Conservation (phyloP, 176 grass and related monocot species). For the Carex littledalei region DNA sequence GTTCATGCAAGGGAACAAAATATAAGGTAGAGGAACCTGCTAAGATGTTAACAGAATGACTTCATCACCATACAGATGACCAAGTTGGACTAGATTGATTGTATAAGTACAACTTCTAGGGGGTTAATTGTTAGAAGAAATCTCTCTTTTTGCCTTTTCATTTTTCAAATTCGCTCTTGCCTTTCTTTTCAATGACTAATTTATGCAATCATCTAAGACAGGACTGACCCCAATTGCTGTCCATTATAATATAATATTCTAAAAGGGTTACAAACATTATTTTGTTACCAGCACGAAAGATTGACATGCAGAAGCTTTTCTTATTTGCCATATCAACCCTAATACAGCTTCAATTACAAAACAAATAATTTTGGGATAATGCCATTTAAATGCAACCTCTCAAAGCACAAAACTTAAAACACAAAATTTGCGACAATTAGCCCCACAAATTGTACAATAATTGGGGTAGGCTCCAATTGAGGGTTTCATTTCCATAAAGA, state of each 20-base stretch:
- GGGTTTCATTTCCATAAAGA: too few species aligned
- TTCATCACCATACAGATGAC: not conserved
- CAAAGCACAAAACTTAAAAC: not conserved
- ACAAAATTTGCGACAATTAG: not conserved
- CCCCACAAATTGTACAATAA: not conserved
- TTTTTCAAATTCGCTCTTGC: not conserved
- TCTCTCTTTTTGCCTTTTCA: not conserved
- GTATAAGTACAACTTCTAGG: not conserved
- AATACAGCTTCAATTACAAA: not conserved
- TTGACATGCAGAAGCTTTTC: not conserved
- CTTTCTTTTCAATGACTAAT: not conserved
- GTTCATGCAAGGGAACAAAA: slow-evolving; percentile 2
- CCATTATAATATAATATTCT: not conserved
- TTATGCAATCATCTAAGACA: not conserved
- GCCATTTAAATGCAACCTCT: not conserved
- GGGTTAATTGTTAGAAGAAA: not conserved
- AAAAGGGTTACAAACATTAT: not conserved
- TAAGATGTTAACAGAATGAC: not conserved
- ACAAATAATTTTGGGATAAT: not conserved
- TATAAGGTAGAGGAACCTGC: not conserved
- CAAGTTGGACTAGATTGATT: not conserved
- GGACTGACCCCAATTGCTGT: not conserved
- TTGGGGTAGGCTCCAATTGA: too few species aligned
- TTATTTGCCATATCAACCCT: not conserved
- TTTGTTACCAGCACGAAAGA: not conserved